Percentiles rank a stretch among this genome's conserved stretches.
phyloP scores from a whole-genome alignment of 2,329 filamentous ascomycete genomes.

The Neofusicoccum kwambonambiense region DNA sequence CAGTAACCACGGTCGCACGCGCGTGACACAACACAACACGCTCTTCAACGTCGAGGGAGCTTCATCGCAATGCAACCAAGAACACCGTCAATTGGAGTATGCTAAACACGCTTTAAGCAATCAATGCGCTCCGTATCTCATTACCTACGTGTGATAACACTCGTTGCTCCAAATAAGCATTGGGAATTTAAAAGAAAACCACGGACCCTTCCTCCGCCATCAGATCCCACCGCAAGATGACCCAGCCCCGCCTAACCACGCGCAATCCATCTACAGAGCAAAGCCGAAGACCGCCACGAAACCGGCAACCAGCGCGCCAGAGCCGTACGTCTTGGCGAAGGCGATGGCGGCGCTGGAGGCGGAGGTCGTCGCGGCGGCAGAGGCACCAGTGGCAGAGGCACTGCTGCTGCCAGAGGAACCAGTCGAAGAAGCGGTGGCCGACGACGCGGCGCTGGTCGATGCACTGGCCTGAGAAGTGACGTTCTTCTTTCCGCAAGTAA shows the following conservation, averaged over 20 bases:
- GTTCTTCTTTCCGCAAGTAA: conserved; percentile 50
- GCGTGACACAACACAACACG: no score
- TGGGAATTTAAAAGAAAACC: conserved; percentile 9
- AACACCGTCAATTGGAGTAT: conserved; percentile 2
- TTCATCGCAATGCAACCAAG: background rate
- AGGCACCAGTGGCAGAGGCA: conserved; percentile 28
- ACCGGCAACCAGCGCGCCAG: conserved; percentile 52
- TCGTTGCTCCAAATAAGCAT: conserved; percentile 12
- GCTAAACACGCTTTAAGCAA: background rate
- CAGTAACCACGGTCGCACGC: background rate
- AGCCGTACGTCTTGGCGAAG: conserved; percentile 51
- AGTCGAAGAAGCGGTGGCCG: conserved; percentile 22
- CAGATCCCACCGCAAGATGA: background rate
- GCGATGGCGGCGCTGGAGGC: conserved; percentile 46
- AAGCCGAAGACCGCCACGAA: conserved; percentile 58
- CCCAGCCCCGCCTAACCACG: background rate
- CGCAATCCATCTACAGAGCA: conserved; percentile 48
- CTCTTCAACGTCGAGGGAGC: background rate
- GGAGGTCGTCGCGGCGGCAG: conserved; percentile 30
- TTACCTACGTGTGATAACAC: conserved; percentile 16
- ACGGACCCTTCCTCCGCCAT: background rate
- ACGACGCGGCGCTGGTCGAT: conserved; percentile 24
- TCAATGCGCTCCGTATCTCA: conserved; percentile 15
- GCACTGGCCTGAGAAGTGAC: conserved; percentile 23
- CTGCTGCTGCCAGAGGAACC: conserved; percentile 9